Evolutionary conservation across 75 land plant species (phyloP), one percentile per base, ranked within the genome.

Genomic region (Pseudotsuga menziesii): DNA sequence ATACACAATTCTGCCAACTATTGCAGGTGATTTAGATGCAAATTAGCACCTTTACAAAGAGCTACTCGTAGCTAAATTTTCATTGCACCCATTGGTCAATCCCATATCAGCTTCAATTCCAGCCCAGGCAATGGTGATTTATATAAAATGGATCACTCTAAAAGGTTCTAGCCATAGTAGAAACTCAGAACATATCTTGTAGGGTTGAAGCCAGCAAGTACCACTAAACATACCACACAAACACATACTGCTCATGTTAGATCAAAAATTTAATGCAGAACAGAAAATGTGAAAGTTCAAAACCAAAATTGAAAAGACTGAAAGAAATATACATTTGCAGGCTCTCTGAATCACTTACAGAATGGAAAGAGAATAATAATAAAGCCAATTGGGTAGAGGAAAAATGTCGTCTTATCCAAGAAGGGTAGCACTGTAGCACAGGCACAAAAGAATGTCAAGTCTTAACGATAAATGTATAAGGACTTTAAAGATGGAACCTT

Each of bases 361-460:
- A 94, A 81, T 29, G 99, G 99, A 71, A 92, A 86, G 32, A 96
- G 83, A 57, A 94, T 78, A 66, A 92, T 88, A 56, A 89, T 82
- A 29, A 86, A 55, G 32, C 88, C 93, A 82, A 94, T 91, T 56
- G 99, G 99, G 73, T 92, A 94, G 75, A 96, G 86, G 88, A 96
- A 94, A 76, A 94, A 92, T 19, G 99, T 94, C 8, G 99, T 96
- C 79, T 83, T 94, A 83, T 94, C 99, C 90, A 96, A 75, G 77
- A 96, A 96, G 2, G 99, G 99, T 13, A 96, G 79, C 39, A 94
- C 98, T 96, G 89, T 79, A 83, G 62, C 26, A 56, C 32, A 76
- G 2, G 56, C 15, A 25, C 78, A 78, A 61, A 80, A 61, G 14
- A 5, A 58, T 66, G 44, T 62, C 2, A 35, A n/a, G 25, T 61